Conservation (phyloP, 2,329 filamentous ascomycete genomes). For the Rosellinia necatrix region DNA sequence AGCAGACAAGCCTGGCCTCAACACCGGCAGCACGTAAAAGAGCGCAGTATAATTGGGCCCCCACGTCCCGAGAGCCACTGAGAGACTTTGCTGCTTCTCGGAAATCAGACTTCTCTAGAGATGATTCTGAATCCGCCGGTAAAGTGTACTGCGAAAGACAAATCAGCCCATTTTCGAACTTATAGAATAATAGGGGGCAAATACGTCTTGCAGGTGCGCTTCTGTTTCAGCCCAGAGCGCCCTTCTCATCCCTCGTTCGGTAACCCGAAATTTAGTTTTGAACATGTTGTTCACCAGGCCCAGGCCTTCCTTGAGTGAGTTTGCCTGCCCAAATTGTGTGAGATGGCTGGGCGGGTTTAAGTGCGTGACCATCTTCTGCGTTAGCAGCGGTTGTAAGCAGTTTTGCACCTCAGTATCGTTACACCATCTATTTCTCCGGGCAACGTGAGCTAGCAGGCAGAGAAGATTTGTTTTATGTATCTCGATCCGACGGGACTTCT, state of each 20-base stretch:
- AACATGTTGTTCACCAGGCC: conserved; percentile 70
- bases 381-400: conserved; percentile 66
- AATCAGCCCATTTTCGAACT: conserved; percentile 20
- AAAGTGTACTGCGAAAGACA: conserved; percentile 53
- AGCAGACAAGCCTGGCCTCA: conserved; percentile 83
- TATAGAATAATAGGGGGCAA: conserved; percentile 31
- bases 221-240: conserved; percentile 76
- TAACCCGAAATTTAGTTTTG: conserved; percentile 71
- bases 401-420: conserved; percentile 74
- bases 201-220: conserved; percentile 63
- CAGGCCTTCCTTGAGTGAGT: conserved; percentile 80
- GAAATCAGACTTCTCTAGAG: conserved; percentile 75
- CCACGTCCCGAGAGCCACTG: conserved; percentile 84
- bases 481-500: conserved; percentile 64
- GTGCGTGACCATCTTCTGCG: conserved; percentile 66
- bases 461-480: conserved; percentile 88
- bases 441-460: conserved; percentile 78
- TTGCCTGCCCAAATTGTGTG: conserved; percentile 75
- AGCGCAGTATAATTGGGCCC: conserved; percentile 88
- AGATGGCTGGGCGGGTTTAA: conserved; percentile 70
- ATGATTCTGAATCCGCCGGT: conserved; percentile 67
- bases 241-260: conserved; percentile 69
- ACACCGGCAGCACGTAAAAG: conserved; percentile 83
- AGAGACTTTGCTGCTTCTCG: conserved; percentile 68
- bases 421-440: conserved; percentile 85